Evolutionary conservation across 169 alveolate genomes (phyloP).

Genomic region (Amoebophrya sp.): DNA sequence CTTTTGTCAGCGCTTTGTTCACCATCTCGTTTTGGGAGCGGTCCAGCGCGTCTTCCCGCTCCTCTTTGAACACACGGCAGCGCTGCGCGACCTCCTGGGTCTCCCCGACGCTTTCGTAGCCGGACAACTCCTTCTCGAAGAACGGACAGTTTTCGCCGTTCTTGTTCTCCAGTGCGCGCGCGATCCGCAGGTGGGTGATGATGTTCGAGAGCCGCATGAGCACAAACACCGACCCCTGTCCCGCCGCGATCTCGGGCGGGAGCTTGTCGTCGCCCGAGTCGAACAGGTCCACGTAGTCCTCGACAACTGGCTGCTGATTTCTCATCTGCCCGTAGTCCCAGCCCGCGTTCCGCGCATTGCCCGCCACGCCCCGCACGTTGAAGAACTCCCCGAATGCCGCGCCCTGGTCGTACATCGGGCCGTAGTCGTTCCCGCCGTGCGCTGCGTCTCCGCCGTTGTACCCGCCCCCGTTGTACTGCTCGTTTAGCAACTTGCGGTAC

Average conservation of each 20-base stretch:
- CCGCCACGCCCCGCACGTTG: too few species aligned
- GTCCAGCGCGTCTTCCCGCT: not conserved
- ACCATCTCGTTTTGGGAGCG: not conserved
- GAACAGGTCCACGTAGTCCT: too few species aligned
- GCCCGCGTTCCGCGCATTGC: too few species aligned
- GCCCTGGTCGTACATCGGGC: too few species aligned
- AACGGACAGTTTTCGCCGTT: not conserved
- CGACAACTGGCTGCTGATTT: too few species aligned
- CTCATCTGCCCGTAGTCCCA: too few species aligned
- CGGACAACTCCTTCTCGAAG: not conserved
- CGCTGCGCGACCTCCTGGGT: not conserved
- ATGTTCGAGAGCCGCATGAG: not conserved
- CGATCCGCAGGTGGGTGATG: not conserved
- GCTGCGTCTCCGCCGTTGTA: too few species aligned
- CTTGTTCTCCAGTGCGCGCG: not conserved
- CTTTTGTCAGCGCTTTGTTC: not conserved
- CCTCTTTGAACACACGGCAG: not conserved
- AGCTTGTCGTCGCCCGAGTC: not conserved
- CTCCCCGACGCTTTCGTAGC: not conserved
- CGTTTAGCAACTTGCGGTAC: too few species aligned
- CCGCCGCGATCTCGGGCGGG: not conserved
- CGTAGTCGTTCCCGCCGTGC: too few species aligned
- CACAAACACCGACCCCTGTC: not conserved
- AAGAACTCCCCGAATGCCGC: too few species aligned
- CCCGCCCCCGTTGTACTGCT: too few species aligned